A percentile compares a stretch with the other conserved stretches of the same genome.
These are phyloP conservation scores for Cajanus cajan DNA, from an alignment of 306 rosid species.

Conservation along the genomic window DNA sequence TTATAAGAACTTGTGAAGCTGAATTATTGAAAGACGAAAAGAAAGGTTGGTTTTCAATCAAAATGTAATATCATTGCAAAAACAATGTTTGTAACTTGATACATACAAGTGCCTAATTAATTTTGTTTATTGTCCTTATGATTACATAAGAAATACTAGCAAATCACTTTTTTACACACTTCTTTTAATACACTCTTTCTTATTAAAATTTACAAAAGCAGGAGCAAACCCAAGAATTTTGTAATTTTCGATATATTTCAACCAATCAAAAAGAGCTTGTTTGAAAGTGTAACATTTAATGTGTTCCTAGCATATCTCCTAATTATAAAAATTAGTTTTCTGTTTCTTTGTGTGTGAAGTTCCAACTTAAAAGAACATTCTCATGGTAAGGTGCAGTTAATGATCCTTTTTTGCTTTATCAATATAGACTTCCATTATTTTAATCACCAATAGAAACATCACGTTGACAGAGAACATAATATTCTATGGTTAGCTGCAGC, in stretches of 20 bases:
- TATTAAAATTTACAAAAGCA: neutral
- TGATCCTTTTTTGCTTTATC: slow-evolving; percentile 53
- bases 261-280: too few species aligned
- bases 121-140: neutral
- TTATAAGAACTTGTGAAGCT: neutral
- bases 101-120: neutral
- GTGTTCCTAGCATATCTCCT: too few species aligned
- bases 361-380: slow-evolving; percentile 15
- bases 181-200: too few species aligned
- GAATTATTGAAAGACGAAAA: neutral
- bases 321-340: neutral
- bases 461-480: neutral
- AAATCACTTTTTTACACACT: too few species aligned
- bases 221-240: too few species aligned
- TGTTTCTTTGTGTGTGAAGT: neutral
- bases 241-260: too few species aligned
- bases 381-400: slow-evolving; percentile 52
- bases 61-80: neutral
- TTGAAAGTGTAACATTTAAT: too few species aligned
- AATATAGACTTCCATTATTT: neutral
- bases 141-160: too few species aligned
- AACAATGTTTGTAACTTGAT: neutral
- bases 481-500: slow-evolving; percentile 1
- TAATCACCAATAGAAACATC: neutral
- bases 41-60: neutral